These are phyloP conservation scores for Pestalotiopsis fici DNA, from an alignment of 2,329 filamentous ascomycete genomes.

Conservation along the genomic window DNA sequence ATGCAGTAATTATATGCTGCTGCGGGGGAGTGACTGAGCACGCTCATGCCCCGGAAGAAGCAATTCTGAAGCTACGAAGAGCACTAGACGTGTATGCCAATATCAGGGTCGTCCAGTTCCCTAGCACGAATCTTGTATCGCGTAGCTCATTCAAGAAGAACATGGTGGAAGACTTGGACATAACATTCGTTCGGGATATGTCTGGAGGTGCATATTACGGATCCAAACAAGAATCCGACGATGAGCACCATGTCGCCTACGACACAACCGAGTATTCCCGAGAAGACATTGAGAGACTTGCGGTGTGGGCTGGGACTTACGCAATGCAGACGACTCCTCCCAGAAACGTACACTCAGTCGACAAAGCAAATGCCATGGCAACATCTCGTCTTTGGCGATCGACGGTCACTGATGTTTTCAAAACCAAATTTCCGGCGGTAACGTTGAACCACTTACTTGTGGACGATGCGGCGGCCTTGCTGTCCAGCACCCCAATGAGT, in stretches of 20 bases:
- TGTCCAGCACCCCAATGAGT: constrained; percentile 15
- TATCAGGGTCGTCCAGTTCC: neutral
- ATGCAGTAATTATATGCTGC: neutral
- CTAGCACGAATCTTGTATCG: neutral
- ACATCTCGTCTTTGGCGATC: constrained; percentile 23
- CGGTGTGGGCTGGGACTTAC: constrained; percentile 65
- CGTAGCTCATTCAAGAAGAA: constrained; percentile 57
- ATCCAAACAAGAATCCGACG: constrained; percentile 62
- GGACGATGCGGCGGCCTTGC: constrained; percentile 20
- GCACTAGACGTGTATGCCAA: neutral
- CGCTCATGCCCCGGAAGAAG: neutral
- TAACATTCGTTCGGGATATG: constrained; percentile 76
- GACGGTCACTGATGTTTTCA: constrained; percentile 15
- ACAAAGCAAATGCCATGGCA: constrained; percentile 26
- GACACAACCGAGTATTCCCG: constrained; percentile 74
- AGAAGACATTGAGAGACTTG: constrained; percentile 70
- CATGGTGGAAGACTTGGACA: constrained; percentile 69
- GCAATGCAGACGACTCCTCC: constrained; percentile 58
- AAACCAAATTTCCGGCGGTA: constrained; percentile 19
- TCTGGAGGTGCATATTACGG: constrained; percentile 81
- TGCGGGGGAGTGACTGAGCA: neutral
- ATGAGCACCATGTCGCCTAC: constrained; percentile 42
- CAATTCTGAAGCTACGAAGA: neutral
- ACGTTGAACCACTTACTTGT: constrained; percentile 19
- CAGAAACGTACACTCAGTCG: constrained; percentile 38